Base-by-base conservation (phyloP, 495 filamentous ascomycete genomes). In the Talaromyces borbonicus region DNA sequence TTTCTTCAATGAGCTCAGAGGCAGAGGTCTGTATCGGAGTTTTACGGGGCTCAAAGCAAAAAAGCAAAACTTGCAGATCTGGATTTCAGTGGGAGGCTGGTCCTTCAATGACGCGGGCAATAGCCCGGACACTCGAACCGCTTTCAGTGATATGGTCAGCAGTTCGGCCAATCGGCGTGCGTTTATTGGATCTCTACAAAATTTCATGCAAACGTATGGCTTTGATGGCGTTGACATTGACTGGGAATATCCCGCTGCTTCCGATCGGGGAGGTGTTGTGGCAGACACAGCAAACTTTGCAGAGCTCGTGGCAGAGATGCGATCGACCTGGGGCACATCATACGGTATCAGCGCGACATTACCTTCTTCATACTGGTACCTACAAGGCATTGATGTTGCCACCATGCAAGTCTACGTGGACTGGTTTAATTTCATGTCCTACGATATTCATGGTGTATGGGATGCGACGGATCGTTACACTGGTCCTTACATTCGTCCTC, bases 361-460 rank as follows among this genome's bases (percentile, higher is more conserved):
- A 4, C 52, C 52, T 12, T 47, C 42, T 18, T 43, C 33, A 24
- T 54, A 54, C 35, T 54, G 52, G 52, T 54, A 54, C 24, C 45
- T 52, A 8, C 49, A 35, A 18, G 31, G 57, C 8, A 79, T 77
- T 47, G 66, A 77, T 43, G 27, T 78, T 22, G 33, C 54, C 0
- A 37, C 24, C 0, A 47, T 72, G 14, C 43, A 60, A 16, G 12
- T 51, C 2, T 12, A 57, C 23, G 57, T 72, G 2, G 68, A 74
- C 49, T 80, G 57, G 53, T 54, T 74, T 40, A 80, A 79, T 37
- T 15, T 79, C 24, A 81, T 81, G 77, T 51, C 35, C 8, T 79
- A 78, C 44, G 71, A 75, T 50, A 25, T 73, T 4, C 63, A 52
- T 41, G 54, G 54, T 5, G 43, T 47, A 9, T 55, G 56, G 57